phyloP scores from a whole-genome alignment of 1,284 basidiomycete genomes.

The Neolentinus lepideus region DNA sequence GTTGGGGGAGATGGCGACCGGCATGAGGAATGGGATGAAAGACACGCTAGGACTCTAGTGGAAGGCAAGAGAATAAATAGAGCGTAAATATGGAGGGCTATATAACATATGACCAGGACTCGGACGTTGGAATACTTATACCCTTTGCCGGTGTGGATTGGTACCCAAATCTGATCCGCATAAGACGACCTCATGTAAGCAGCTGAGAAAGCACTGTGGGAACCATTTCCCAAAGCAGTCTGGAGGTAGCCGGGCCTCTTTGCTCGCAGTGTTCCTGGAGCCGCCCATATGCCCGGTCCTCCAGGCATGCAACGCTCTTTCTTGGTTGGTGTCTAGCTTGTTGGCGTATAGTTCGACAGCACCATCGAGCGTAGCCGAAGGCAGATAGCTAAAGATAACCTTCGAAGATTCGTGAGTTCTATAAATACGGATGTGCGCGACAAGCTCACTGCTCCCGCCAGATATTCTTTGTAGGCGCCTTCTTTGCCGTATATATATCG shows the following conservation, averaged over 20 bases:
- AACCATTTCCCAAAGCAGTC: background rate
- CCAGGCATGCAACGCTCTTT: too few species aligned
- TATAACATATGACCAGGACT: background rate
- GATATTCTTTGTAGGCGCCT: background rate
- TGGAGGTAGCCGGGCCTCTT: too few species aligned
- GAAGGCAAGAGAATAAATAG: background rate
- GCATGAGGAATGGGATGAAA: background rate
- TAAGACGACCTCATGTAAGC: background rate
- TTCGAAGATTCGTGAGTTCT: background rate
- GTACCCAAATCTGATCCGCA: background rate
- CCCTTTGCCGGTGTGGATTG: background rate
- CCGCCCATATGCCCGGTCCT: too few species aligned
- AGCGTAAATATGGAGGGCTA: background rate
- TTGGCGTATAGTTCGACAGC: background rate
- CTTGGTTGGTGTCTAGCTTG: background rate
- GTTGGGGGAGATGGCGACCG: background rate
- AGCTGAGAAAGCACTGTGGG: background rate
- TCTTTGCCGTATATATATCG: background rate
- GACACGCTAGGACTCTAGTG: background rate
- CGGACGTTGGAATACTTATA: background rate
- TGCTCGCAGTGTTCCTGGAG: too few species aligned
- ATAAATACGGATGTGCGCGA: background rate
- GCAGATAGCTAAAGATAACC: too few species aligned
- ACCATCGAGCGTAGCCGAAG: too few species aligned
- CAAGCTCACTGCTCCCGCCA: background rate